A percentile compares a stretch with the other conserved stretches of the same genome.
Conservation (phyloP, 352 stramenopile species). For the Pythium pyrilobum region DNA sequence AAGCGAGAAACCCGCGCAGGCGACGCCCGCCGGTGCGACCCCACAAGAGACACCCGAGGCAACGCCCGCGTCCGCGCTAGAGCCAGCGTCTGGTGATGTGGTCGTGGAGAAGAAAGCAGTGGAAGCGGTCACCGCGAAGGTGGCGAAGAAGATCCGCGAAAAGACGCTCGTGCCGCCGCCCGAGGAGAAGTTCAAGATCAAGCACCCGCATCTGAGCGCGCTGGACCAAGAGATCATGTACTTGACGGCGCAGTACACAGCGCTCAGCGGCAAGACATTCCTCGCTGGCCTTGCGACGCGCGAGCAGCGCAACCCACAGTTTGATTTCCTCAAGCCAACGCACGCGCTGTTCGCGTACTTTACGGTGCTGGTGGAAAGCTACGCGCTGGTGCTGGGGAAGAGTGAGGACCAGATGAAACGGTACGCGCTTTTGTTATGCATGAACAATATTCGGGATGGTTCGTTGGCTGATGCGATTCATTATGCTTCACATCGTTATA, state of each 20-base stretch:
- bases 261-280: slow-evolving; percentile 94
- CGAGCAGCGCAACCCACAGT: slow-evolving; percentile 97
- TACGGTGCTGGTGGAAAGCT: slow-evolving; percentile 96
- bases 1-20: too few species aligned
- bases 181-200: slow-evolving; percentile 80
- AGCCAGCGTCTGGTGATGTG: slow-evolving; percentile 35
- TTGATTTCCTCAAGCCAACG: slow-evolving; percentile 97
- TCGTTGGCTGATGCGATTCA: background rate
- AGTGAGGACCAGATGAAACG: slow-evolving; percentile 62
- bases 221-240: slow-evolving; percentile 98
- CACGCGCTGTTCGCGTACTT: slow-evolving; percentile 98
- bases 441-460: background rate
- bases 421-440: slow-evolving; percentile 14
- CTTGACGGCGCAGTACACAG: slow-evolving; percentile 97
- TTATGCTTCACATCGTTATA: background rate
- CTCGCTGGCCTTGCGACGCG: slow-evolving; percentile 90
- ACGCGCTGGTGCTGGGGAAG: slow-evolving; percentile 86
- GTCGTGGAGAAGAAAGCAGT: slow-evolving; percentile 86
- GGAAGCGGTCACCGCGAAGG: slow-evolving; percentile 73
- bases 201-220: slow-evolving; percentile 86
- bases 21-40: too few species aligned
- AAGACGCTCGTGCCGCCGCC: slow-evolving; percentile 61
- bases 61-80: slow-evolving; percentile 14
- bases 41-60: background rate
- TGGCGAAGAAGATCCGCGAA: slow-evolving; percentile 91